phyloP scores from a whole-genome alignment of 345 rosid species.

The Angophora floribunda region DNA sequence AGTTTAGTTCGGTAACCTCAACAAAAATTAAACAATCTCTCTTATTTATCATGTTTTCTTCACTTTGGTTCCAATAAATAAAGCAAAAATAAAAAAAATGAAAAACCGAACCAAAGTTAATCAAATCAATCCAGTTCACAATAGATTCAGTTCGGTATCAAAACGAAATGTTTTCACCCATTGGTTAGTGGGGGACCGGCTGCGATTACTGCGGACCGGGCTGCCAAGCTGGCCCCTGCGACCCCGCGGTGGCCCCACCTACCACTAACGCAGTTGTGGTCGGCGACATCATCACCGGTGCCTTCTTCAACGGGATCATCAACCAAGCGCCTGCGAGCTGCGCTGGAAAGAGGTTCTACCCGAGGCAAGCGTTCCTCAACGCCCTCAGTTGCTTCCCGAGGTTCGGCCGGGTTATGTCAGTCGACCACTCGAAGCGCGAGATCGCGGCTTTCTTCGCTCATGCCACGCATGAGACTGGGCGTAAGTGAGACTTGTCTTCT shows the following conservation, averaged over 20 bases:
- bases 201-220: no score
- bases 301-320: slow-evolving; percentile 46
- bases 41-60: no score
- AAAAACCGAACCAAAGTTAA: no score
- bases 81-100: no score
- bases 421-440: slow-evolving; percentile 49
- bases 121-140: slow-evolving; percentile 1
- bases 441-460: slow-evolving; percentile 80
- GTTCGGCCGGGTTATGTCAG: slow-evolving; percentile 45
- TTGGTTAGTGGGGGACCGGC: slow-evolving; percentile 36
- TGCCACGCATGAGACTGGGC: slow-evolving; percentile 74
- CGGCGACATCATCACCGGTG: slow-evolving; percentile 23
- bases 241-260: slow-evolving; percentile 17
- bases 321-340: slow-evolving; percentile 36
- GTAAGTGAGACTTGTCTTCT: slow-evolving; percentile 23
- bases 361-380: slow-evolving; percentile 38
- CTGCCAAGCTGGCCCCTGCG: slow-evolving; percentile 48
- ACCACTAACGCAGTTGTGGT: slow-evolving; percentile 18
- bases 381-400: slow-evolving; percentile 33
- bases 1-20: no score
- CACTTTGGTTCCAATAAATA: no score
- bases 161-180: no score
- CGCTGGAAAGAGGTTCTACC: slow-evolving; percentile 49
- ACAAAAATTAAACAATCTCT: no score
- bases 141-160: no score